Base-by-base conservation (phyloP, 140 eudicot species). In the Erigeron philadelphicus region DNA sequence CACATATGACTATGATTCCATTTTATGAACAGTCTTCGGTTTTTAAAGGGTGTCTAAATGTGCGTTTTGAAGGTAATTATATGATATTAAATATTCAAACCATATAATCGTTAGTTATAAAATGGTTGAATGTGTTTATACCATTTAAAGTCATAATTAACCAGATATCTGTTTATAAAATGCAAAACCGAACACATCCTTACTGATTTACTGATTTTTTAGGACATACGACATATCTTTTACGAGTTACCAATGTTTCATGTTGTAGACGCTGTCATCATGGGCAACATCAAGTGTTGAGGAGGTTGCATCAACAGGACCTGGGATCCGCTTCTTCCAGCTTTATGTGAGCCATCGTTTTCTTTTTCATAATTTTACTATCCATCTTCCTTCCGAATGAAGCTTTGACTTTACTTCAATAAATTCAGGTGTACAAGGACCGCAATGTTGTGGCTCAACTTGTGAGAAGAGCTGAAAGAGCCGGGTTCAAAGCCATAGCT, bases 311-410 rank as follows among this genome's bases (percentile, higher is more conserved):
- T 76, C 80, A 62, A 91, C 96, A 5, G 96, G 97, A 74, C 95
- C 96, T 12, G 97, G 96, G 80, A 88, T 88, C 79, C 91, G 96
- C 53, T 90, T 90, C 84, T 90, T 90, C 86, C 96, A 90, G 84
- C 94, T 90, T 80, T 88, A 88, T 47, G 97, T 90, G 77, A 87
- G 97, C 68, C 23, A 74, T 52, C 8, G 1, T 52, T 55, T 47
- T 60, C 7, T 21, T 13, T 12, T 25, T 12, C 1, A 11, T 47
- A 31, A 7, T 57, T 40, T 11, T 15, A 17, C 7, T 35, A 25
- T 11, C 31, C 2, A 19, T 31, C 16, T 64, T 55, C 12, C 17
- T 15, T 15, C 8, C 3, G 9, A 21, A 11, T 12, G 41, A 6
- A 19, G 11, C 7, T 66, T 46, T 23, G 43, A 66, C 23, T 44